A percentile compares a stretch with the other conserved stretches of the same genome.
phyloP scores from a whole-genome alignment of 257 asterid genomes.

The Fraxinus cuspidata region DNA sequence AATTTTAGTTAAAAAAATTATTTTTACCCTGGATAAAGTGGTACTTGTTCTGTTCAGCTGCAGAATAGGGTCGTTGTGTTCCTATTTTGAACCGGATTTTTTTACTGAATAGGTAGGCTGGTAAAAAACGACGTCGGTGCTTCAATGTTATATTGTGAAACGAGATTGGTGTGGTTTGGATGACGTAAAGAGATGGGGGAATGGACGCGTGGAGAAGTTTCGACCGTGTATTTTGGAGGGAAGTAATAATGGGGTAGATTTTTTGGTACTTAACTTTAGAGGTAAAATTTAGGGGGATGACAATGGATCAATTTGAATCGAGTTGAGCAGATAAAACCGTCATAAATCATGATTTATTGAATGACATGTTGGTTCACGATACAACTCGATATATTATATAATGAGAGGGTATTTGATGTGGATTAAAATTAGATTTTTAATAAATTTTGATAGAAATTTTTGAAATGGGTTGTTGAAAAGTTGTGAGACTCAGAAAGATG shows the following conservation, averaged over 20 bases:
- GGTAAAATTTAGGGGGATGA: no score
- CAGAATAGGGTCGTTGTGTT: neutral
- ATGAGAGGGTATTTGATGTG: no score
- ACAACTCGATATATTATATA: no score
- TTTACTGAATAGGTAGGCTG: neutral
- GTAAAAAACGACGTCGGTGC: conserved; percentile 1
- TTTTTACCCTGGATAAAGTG: conserved; percentile 1
- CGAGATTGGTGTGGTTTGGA: neutral
- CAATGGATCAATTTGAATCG: no score
- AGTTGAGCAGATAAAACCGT: no score
- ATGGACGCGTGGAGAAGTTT: neutral
- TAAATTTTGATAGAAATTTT: no score
- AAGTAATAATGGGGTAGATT: neutral
- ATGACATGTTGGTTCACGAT: no score
- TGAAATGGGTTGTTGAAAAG: no score
- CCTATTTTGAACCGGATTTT: conserved; percentile 2
- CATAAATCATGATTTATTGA: no score
- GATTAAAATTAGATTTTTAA: no score
- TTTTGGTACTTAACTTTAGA: no score
- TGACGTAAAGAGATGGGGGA: neutral
- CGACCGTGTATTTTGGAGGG: neutral
- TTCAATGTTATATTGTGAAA: neutral
- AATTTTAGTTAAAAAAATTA: neutral
- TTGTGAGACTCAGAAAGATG: no score
- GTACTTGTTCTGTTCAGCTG: conserved; percentile 18